These are phyloP conservation scores for Penicillium sp. DNA, from an alignment of 2,329 filamentous ascomycete genomes.

Conservation along the genomic window DNA sequence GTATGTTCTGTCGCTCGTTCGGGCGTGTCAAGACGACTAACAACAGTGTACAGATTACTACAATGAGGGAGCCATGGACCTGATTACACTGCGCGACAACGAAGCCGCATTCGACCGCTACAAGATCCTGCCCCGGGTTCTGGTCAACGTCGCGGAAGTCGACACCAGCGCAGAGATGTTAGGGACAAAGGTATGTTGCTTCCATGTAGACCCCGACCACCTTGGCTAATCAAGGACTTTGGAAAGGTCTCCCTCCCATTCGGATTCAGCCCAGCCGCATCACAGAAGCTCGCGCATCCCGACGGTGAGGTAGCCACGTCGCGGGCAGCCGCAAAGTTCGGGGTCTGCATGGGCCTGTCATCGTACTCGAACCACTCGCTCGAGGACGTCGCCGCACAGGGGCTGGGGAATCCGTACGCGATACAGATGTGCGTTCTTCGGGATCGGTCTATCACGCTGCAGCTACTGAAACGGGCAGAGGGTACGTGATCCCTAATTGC, in stretches of 20 bases:
- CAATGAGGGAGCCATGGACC: conserved; percentile 62
- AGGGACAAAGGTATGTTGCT: conserved; percentile 38
- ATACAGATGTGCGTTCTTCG: conserved; percentile 62
- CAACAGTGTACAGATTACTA: conserved; percentile 53
- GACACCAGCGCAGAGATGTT: conserved; percentile 53
- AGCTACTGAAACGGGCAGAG: conserved; percentile 51
- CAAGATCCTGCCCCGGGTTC: conserved; percentile 54
- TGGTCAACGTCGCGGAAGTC: conserved; percentile 51
- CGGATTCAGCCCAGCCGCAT: conserved; percentile 59
- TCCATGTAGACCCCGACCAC: background rate
- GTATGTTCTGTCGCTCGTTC: conserved; percentile 20
- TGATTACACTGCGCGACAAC: conserved; percentile 57
- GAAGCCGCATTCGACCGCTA: conserved; percentile 58
- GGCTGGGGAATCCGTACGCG: conserved; percentile 52
- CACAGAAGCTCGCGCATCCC: conserved; percentile 56
- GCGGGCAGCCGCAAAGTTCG: conserved; percentile 49
- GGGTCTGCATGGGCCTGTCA: conserved; percentile 55
- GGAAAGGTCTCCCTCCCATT: conserved; percentile 53
- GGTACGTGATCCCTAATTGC: conserved; percentile 40
- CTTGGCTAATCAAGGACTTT: background rate
- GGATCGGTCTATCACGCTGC: conserved; percentile 50
- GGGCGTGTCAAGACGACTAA: background rate
- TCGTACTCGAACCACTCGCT: conserved; percentile 52
- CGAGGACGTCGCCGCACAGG: conserved; percentile 52
- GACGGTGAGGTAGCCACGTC: conserved; percentile 58